These are phyloP conservation scores for Cyberlindnera xylosilytica DNA, from an alignment of 805 yeast species.

Conservation along the genomic window DNA sequence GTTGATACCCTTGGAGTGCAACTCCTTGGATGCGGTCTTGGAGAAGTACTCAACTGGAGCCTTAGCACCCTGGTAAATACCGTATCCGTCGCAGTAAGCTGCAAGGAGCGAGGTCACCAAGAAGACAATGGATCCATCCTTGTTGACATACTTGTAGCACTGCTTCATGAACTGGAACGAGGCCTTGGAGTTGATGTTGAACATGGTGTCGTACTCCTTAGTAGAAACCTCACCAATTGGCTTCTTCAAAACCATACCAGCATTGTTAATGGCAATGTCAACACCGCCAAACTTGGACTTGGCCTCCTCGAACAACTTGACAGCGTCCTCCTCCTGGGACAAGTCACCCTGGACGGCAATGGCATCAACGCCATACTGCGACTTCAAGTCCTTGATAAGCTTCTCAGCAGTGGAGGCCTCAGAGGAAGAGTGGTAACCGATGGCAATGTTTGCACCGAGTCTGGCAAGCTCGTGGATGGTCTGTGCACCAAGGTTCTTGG, in stretches of 20 bases:
- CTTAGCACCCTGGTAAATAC: slow-evolving; percentile 55
- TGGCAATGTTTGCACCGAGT: slow-evolving; percentile 48
- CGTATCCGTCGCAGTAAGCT: slow-evolving; percentile 55
- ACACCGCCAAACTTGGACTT: slow-evolving; percentile 43
- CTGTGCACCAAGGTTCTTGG: slow-evolving; percentile 55
- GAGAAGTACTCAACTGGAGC: slow-evolving; percentile 52
- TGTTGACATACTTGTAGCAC: slow-evolving; percentile 48
- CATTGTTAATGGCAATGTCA: slow-evolving; percentile 66
- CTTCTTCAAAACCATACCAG: slow-evolving; percentile 66
- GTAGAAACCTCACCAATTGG: slow-evolving; percentile 49
- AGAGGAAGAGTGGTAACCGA: slow-evolving; percentile 50
- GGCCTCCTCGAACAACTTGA: slow-evolving; percentile 45
- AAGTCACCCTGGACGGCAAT: slow-evolving; percentile 24
- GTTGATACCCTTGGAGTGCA: slow-evolving; percentile 41
- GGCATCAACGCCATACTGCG: slow-evolving; percentile 37
- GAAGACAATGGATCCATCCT: slow-evolving; percentile 53
- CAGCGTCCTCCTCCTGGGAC: slow-evolving; percentile 37
- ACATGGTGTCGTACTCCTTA: slow-evolving; percentile 54
- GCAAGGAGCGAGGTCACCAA: slow-evolving; percentile 64
- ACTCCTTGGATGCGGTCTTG: slow-evolving; percentile 54
- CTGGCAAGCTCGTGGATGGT: slow-evolving; percentile 54
- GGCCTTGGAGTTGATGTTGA: slow-evolving; percentile 50
- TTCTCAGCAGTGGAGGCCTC: slow-evolving; percentile 36
- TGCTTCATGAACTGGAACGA: slow-evolving; percentile 61
- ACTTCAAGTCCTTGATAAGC: slow-evolving; percentile 35